Conservation (phyloP, 2,329 filamentous ascomycete species). For the Allantophomopsis cytisporea region DNA sequence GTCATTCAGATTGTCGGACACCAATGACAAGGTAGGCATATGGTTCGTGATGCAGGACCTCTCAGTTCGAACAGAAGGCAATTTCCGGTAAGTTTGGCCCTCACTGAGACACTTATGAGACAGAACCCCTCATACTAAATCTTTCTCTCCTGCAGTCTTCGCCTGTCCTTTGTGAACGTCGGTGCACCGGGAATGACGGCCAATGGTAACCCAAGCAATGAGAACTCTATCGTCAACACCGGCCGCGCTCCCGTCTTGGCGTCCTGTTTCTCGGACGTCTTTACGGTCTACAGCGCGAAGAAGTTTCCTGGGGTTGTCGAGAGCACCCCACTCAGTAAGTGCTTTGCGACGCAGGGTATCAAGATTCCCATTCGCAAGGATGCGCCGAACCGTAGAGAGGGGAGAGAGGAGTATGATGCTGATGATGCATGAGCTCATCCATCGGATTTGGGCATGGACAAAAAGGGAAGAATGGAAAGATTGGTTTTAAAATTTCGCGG, state of each 20-base stretch:
- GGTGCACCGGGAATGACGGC: slow-evolving; percentile 32
- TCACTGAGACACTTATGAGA: not conserved
- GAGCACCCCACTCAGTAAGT: slow-evolving; percentile 80
- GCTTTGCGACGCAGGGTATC: slow-evolving; percentile 85
- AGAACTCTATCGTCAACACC: slow-evolving; percentile 45
- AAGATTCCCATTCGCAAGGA: slow-evolving; percentile 96
- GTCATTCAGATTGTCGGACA: slow-evolving; percentile 74
- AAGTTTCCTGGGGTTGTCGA: slow-evolving; percentile 97
- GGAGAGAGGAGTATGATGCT: slow-evolving; percentile 11
- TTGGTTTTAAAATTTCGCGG: too few species aligned
- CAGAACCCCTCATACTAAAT: not conserved
- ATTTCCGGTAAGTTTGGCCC: slow-evolving; percentile 56
- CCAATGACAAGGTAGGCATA: slow-evolving; percentile 66
- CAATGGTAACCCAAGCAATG: slow-evolving; percentile 22
- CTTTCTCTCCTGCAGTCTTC: slow-evolving; percentile 27
- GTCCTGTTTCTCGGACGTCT: slow-evolving; percentile 73
- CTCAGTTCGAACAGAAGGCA: slow-evolving; percentile 84
- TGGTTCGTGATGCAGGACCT: slow-evolving; percentile 97
- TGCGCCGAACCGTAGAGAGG: slow-evolving; percentile 23
- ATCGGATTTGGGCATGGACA: too few species aligned
- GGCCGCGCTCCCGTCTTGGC: slow-evolving; percentile 73
- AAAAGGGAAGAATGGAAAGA: too few species aligned
- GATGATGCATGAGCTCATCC: too few species aligned
- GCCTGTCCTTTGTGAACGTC: slow-evolving; percentile 75
- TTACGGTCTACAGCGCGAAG: slow-evolving; percentile 93